Evolutionary conservation across 768 basidiomycete species (phyloP).

Genomic region (Pisolithus tinctorius): DNA sequence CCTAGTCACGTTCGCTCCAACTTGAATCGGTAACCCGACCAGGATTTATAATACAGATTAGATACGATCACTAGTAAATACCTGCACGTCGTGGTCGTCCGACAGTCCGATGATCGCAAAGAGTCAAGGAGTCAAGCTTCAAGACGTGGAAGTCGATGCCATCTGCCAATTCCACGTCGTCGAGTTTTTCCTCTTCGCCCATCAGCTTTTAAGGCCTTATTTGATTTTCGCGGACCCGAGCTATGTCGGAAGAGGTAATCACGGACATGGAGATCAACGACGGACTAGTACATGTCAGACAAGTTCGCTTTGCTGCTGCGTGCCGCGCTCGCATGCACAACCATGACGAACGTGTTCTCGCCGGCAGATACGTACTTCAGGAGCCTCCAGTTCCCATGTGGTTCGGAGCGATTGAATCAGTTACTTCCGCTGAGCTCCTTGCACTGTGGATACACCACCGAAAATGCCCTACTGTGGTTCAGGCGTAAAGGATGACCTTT

Average conservation of each 20-base stretch:
- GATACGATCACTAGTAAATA: no score
- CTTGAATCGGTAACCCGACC: no score
- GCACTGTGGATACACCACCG: conserved; percentile 15
- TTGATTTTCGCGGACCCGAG: conserved; percentile 20
- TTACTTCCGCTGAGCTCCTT: conserved; percentile 22
- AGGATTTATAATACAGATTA: no score
- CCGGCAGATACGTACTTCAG: conserved; percentile 22
- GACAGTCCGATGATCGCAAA: no score
- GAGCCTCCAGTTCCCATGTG: conserved; percentile 16
- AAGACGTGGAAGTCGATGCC: no score
- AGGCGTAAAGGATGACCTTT: neutral
- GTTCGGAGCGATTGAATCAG: conserved; percentile 20
- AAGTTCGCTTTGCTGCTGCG: conserved; percentile 29
- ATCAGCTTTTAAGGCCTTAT: conserved; percentile 27
- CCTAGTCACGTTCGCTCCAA: no score
- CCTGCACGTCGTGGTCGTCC: no score
- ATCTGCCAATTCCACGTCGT: conserved; percentile 20
- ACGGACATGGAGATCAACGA: no score
- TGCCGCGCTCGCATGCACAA: conserved; percentile 14
- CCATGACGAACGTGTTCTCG: conserved; percentile 15
- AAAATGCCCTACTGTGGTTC: conserved; percentile 8
- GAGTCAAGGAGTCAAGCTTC: no score
- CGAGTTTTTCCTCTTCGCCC: conserved; percentile 28
- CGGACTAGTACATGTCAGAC: no score
- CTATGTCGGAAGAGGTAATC: neutral